These are phyloP conservation scores for Paracoccidioides brasiliensis DNA, from an alignment of 2,329 filamentous ascomycete species.

Conservation along the genomic window DNA sequence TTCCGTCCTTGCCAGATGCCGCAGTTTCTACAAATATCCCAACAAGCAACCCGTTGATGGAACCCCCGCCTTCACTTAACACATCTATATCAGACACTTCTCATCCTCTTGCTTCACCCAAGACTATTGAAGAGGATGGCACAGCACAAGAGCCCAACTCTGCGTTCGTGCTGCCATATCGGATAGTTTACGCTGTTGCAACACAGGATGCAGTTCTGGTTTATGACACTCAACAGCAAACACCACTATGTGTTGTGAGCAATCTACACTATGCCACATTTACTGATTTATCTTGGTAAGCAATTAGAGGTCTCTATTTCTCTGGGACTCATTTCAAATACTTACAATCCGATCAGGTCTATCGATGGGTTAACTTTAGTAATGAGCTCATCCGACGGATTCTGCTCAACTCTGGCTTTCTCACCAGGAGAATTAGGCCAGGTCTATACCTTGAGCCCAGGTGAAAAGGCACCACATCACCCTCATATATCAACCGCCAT, in stretches of 20 bases:
- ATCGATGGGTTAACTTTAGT: slow-evolving; percentile 65
- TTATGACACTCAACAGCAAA: slow-evolving; percentile 95
- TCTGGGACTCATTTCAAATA: slow-evolving; percentile 2
- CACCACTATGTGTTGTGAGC: slow-evolving; percentile 85
- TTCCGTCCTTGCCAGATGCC: slow-evolving; percentile 73
- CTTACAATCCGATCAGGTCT: slow-evolving; percentile 42
- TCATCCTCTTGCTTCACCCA: slow-evolving; percentile 42
- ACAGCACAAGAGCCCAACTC: slow-evolving; percentile 43
- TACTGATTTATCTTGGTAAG: slow-evolving; percentile 88
- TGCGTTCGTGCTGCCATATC: slow-evolving; percentile 76
- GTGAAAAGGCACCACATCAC: slow-evolving; percentile 24
- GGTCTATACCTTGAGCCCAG: slow-evolving; percentile 47
- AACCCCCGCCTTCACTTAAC: slow-evolving; percentile 58
- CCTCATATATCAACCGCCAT: slow-evolving; percentile 25
- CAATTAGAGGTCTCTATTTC: slow-evolving; percentile 8
- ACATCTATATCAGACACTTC: slow-evolving; percentile 39
- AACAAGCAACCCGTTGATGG: slow-evolving; percentile 48
- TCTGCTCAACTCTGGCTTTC: slow-evolving; percentile 87
- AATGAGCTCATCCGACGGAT: slow-evolving; percentile 96
- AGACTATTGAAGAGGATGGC: slow-evolving; percentile 38
- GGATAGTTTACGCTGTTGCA: slow-evolving; percentile 91
- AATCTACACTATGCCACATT: slow-evolving; percentile 97
- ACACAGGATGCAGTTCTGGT: slow-evolving; percentile 90
- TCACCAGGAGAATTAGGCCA: slow-evolving; percentile 71
- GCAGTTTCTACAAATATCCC: slow-evolving; percentile 46